A percentile compares a stretch with the other conserved stretches of the same genome.
phyloP scores from a whole-genome alignment of 305 asterid species.

The Salvia sclarea region DNA sequence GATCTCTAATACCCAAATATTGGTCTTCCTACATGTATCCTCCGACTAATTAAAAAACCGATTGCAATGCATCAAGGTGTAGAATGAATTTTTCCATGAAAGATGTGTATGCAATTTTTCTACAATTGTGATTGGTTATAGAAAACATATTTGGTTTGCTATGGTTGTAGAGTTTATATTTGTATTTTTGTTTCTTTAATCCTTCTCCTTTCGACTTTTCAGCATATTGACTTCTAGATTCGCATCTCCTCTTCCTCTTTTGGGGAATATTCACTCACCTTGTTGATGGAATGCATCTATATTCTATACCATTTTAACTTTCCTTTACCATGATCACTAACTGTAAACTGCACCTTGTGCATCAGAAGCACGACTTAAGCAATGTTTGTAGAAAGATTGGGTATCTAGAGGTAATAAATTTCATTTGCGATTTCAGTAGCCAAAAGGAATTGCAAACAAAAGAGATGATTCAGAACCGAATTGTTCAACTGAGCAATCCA shows the following conservation, averaged over 20 bases:
- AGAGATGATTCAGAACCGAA: constrained; percentile 43
- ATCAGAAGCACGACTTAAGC: neutral
- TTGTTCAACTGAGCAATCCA: constrained; percentile 33
- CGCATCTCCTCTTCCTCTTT: neutral
- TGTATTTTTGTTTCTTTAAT: neutral
- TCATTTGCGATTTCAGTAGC: constrained; percentile 38
- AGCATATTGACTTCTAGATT: constrained; percentile 7
- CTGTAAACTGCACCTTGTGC: constrained; percentile 6
- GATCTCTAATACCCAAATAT: no score
- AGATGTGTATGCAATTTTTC: constrained; percentile 5
- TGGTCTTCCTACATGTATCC: no score
- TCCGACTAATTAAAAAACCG: no score
- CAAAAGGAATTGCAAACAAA: constrained; percentile 55
- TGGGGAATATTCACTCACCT: neutral
- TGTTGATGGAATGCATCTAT: neutral
- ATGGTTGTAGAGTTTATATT: neutral
- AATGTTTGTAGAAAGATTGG: constrained; percentile 21
- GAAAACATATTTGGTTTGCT: no score
- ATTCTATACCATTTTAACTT: neutral
- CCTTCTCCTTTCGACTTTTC: neutral
- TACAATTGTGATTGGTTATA: constrained; percentile 6
- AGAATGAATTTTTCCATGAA: neutral
- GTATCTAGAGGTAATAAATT: constrained; percentile 8
- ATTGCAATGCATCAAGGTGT: neutral
- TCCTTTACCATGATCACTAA: neutral